These are phyloP conservation scores for Delphinella strobiligena DNA, from an alignment of 2,329 filamentous ascomycete species.

Conservation along the genomic window DNA sequence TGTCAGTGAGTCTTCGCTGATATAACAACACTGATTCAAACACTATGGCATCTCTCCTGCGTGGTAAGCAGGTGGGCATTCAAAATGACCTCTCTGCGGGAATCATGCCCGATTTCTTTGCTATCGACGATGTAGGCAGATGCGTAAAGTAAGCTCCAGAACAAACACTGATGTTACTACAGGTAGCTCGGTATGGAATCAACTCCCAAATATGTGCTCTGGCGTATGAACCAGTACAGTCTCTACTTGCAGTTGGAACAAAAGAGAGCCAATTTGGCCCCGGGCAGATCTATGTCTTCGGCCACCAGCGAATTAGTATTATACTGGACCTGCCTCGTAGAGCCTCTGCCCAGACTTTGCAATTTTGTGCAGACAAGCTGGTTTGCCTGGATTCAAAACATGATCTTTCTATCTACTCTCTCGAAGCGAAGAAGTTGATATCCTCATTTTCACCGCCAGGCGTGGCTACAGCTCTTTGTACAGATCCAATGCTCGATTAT, in stretches of 20 bases:
- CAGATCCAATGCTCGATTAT: conserved; percentile 89
- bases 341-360: conserved; percentile 62
- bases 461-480: conserved; percentile 59
- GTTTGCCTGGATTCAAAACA: conserved; percentile 76
- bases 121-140: conserved; percentile 60
- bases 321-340: conserved; percentile 58
- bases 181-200: conserved; percentile 66
- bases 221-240: conserved; percentile 88
- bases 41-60: conserved; percentile 72
- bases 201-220: conserved; percentile 56
- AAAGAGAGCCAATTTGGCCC: conserved; percentile 74
- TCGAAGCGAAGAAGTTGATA: conserved; percentile 55
- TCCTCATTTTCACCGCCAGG: conserved; percentile 66
- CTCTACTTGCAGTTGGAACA: conserved; percentile 82
- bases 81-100: conserved; percentile 80
- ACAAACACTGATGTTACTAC: conserved; percentile 9
- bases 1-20: too few species aligned
- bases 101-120: conserved; percentile 65
- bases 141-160: conserved; percentile 11
- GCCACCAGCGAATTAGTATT: conserved; percentile 67
- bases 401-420: conserved; percentile 73
- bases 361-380: conserved; percentile 78
- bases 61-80: conserved; percentile 87
- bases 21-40: not conserved
- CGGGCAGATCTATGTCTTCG: conserved; percentile 82